Percentiles rank a stretch among this genome's conserved stretches.
Conservation (phyloP, 139 green algal species). For the Chlamydomonas asymmetrica region DNA sequence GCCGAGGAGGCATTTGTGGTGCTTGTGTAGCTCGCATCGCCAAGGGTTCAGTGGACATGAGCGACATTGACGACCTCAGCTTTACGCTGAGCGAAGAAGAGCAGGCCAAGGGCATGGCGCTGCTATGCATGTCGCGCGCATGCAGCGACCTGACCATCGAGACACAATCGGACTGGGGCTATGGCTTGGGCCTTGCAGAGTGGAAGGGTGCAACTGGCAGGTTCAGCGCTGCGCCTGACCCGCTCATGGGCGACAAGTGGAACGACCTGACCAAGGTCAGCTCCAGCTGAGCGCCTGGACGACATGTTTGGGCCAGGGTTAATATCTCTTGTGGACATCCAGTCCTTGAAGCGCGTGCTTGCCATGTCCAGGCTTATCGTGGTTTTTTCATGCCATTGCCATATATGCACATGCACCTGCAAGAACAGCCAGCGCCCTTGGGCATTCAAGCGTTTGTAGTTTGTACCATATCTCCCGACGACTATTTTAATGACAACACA, state of each 20-base stretch:
- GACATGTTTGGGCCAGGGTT: too few relatives aligned
- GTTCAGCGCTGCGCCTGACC: slow-evolving; percentile 51
- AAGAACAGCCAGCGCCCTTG: too few relatives aligned
- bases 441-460: too few relatives aligned
- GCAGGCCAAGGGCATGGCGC: slow-evolving; percentile 77
- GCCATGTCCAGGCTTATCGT: too few relatives aligned
- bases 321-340: too few relatives aligned
- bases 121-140: slow-evolving; percentile 89
- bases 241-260: slow-evolving; percentile 62
- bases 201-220: slow-evolving; percentile 88
- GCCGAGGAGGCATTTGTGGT: slow-evolving; percentile 78
- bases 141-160: slow-evolving; percentile 77
- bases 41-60: slow-evolving; percentile 74
- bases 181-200: slow-evolving; percentile 76
- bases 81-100: slow-evolving; percentile 87
- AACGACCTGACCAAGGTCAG: slow-evolving; percentile 13
- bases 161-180: slow-evolving; percentile 94
- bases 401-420: too few relatives aligned
- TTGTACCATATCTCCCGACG: too few relatives aligned
- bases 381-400: too few relatives aligned
- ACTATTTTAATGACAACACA: too few relatives aligned
- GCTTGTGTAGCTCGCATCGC: slow-evolving; percentile 81
- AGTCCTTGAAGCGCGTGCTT: too few relatives aligned
- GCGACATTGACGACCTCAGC: slow-evolving; percentile 84
- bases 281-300: too few relatives aligned